A percentile compares a stretch with the other conserved stretches of the same genome.
phyloP scores from a whole-genome alignment of 345 rosid genomes.

The Gossypium ekmanianum region DNA sequence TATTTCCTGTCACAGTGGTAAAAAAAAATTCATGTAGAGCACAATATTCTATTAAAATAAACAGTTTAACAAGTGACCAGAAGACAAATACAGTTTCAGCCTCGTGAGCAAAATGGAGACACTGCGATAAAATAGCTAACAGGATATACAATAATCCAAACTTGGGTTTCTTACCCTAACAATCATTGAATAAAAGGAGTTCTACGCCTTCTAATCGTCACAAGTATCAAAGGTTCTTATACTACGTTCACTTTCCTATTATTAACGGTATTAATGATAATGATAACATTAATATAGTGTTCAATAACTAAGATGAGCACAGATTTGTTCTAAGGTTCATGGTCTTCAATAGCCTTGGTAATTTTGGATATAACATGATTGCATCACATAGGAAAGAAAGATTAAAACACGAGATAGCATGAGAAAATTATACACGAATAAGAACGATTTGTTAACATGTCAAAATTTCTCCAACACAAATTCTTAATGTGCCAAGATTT shows the following conservation, averaged over 20 bases:
- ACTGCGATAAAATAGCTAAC: not conserved
- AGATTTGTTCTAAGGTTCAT: not conserved
- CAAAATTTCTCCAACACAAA: not conserved
- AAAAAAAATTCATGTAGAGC: not conserved
- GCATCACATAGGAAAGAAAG: not conserved
- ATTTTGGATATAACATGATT: not conserved
- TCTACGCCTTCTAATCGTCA: too few species aligned
- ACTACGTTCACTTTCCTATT: too few species aligned
- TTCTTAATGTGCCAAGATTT: not conserved
- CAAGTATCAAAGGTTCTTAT: too few species aligned
- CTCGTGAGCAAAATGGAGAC: not conserved
- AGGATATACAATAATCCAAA: too few species aligned
- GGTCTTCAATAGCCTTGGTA: not conserved
- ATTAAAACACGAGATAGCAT: not conserved
- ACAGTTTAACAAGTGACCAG: not conserved
- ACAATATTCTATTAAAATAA: not conserved
- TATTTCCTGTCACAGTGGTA: slow-evolving; percentile 39
- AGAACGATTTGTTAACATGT: not conserved
- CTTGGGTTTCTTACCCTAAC: too few species aligned
- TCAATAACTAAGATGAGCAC: not conserved
- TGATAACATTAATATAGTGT: not conserved
- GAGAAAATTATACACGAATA: not conserved
- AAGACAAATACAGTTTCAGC: not conserved
- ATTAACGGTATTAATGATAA: too few species aligned
- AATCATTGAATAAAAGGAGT: too few species aligned